Base-by-base conservation (phyloP, 2,329 filamentous ascomycete species). In the Alternaria arbusti region DNA sequence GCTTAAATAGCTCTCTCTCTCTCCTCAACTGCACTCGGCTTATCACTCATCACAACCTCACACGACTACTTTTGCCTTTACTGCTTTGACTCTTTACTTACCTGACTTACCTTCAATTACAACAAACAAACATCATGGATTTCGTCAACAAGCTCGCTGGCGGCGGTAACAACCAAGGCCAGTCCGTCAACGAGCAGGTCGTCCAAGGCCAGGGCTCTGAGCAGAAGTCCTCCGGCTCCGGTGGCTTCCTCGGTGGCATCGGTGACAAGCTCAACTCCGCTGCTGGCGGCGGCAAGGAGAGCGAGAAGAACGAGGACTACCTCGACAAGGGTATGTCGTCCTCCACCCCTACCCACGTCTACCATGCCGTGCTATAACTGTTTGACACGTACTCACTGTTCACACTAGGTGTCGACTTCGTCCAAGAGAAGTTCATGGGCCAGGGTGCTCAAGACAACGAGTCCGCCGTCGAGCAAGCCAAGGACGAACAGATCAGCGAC, bases 261-360 rank as follows among this genome's bases (percentile, higher is more conserved):
- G 86, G 88, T 77, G 86, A 90, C 82, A 93, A 92, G 83, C 56
- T 94, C 63, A 92, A 95, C 83, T 77, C 81, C 61, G 84, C 89
- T 69, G 90, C 90, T 20, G 92, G 92, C 36, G 92, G 92, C 57
- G 92, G 92, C 40, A 81, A 81, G 32, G 84, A 91, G 80, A 89
- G 90, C 76, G 92, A 95, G 86, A 90, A 93, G 87, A 91, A 94
- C 71, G 92, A 96, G 80, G 91, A 95, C 75, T 82, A 79, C n/a
- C 87, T 96, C 56, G 92, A 96, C 83, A 96, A 96, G 83, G 90
- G 91, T 93, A 78, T 54, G 66, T 68, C 15, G 22, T 25, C 9
- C 9, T 17, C 36, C 4, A 9, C 1, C 22, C 28, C 12, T 0
- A 12, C 9, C 10, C 12, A 23, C 44, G 3, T 36, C n/a, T 45